Percentiles rank a stretch among this genome's conserved stretches.
Conservation (phyloP, 176 grass and related monocot species). For the Oryza brachyantha region DNA sequence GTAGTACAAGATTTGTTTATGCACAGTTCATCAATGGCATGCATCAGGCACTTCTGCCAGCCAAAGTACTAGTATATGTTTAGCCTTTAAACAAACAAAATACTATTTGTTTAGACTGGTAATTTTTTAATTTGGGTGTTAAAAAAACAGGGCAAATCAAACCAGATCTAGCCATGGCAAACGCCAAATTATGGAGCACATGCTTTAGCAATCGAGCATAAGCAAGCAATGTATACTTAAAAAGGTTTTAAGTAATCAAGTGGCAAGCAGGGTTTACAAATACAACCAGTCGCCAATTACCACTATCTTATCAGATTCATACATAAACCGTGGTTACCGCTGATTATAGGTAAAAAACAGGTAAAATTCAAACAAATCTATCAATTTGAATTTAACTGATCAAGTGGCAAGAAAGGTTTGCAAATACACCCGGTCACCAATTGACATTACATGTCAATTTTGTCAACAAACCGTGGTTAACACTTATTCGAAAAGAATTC, state of each 20-base stretch:
- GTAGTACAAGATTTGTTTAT: constrained; percentile 3
- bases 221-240: neutral
- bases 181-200: constrained; percentile 5
- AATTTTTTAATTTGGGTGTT: neutral
- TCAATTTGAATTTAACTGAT: neutral
- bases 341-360: neutral
- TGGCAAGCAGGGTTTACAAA: neutral
- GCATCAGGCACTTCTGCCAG: neutral
- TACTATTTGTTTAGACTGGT: constrained; percentile 18
- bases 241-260: neutral
- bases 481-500: too few species aligned
- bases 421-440: too few species aligned
- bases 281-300: neutral
- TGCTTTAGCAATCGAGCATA: neutral
- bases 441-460: too few species aligned
- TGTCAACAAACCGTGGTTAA: too few species aligned
- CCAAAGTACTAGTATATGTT: constrained; percentile 13
- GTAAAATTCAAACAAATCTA: neutral
- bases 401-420: too few species aligned
- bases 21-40: neutral
- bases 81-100: neutral
- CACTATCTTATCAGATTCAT: neutral
- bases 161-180: constrained; percentile 19
- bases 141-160: neutral
- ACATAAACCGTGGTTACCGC: neutral